A percentile compares a stretch with the other conserved stretches of the same genome.
Evolutionary conservation across 441 rosid genomes (phyloP).

Genomic region (Croton laevigatus): DNA sequence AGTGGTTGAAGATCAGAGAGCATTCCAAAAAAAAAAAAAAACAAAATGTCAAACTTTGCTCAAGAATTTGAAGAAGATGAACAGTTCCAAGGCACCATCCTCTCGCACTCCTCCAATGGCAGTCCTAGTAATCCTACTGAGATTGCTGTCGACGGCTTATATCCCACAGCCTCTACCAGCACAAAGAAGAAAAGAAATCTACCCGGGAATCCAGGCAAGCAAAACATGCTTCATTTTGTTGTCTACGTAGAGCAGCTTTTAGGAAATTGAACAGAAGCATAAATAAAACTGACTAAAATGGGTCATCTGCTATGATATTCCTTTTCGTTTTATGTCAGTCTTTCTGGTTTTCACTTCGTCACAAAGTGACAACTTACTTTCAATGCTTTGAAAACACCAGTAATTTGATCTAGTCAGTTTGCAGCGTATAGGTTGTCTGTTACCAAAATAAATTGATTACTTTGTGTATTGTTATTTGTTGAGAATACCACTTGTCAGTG

Average conservation of each 20-base stretch:
- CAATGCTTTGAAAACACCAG: neutral
- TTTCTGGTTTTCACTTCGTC: neutral
- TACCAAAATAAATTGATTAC: too few species aligned
- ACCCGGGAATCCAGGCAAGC: slow-evolving; percentile 64
- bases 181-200: slow-evolving; percentile 53
- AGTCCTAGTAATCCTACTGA: slow-evolving; percentile 36
- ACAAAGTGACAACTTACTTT: neutral
- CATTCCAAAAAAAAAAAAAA: neutral
- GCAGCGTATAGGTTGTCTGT: neutral
- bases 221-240: neutral
- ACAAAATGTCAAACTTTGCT: slow-evolving; percentile 45
- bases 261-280: neutral
- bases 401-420: neutral
- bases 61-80: slow-evolving; percentile 54
- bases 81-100: slow-evolving; percentile 34
- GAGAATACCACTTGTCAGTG: too few species aligned
- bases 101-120: slow-evolving; percentile 39
- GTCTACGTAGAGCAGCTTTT: neutral
- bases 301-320: too few species aligned
- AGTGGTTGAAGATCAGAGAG: slow-evolving; percentile 6
- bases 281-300: neutral
- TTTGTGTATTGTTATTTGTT: too few species aligned
- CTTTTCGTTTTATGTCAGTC: too few species aligned
- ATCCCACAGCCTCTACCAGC: slow-evolving; percentile 24
- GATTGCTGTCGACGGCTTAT: slow-evolving; percentile 28